A percentile compares a stretch with the other conserved stretches of the same genome.
phyloP scores from a whole-genome alignment of 2,329 filamentous ascomycete genomes.

The Dactylellina cionopaga region DNA sequence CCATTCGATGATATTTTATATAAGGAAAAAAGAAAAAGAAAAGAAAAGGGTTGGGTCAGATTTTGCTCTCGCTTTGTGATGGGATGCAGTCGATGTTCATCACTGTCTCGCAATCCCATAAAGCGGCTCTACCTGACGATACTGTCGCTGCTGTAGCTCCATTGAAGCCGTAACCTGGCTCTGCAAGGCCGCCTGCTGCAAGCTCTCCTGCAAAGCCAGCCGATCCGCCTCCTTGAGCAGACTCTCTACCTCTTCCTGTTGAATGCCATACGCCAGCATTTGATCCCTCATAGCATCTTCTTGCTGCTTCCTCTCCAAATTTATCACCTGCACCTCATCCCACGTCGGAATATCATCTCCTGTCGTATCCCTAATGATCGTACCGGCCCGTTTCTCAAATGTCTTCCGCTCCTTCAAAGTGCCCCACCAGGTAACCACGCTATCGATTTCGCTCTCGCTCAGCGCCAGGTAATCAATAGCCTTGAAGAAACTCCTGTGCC shows the following conservation, averaged over 20 bases:
- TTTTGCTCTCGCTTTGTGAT: not conserved
- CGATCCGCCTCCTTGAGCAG: slow-evolving; percentile 39
- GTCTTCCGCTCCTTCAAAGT: slow-evolving; percentile 48
- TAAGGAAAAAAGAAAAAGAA: slow-evolving; percentile 21
- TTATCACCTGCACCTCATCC: slow-evolving; percentile 47
- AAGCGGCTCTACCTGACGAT: slow-evolving; percentile 31
- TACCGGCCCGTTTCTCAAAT: slow-evolving; percentile 34
- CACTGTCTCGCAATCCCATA: slow-evolving; percentile 27
- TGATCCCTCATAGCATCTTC: slow-evolving; percentile 22
- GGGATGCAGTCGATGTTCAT: not conserved
- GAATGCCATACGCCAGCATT: slow-evolving; percentile 23
- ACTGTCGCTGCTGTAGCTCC: slow-evolving; percentile 8
- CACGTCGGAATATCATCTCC: slow-evolving; percentile 51
- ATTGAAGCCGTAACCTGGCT: slow-evolving; percentile 21
- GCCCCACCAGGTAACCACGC: slow-evolving; percentile 55
- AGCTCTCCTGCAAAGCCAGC: slow-evolving; percentile 27
- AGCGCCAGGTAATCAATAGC: slow-evolving; percentile 55
- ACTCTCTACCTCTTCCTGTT: slow-evolving; percentile 36
- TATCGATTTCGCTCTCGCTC: slow-evolving; percentile 54
- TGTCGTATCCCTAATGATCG: slow-evolving; percentile 38
- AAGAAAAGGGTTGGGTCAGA: not conserved
- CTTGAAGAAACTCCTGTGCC: slow-evolving; percentile 54
- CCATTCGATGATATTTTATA: slow-evolving; percentile 31
- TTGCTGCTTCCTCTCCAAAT: slow-evolving; percentile 21
- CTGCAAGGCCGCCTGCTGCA: slow-evolving; percentile 26